Conservation (phyloP, 352 stramenopile species). For the Blastocystis sp. region DNA sequence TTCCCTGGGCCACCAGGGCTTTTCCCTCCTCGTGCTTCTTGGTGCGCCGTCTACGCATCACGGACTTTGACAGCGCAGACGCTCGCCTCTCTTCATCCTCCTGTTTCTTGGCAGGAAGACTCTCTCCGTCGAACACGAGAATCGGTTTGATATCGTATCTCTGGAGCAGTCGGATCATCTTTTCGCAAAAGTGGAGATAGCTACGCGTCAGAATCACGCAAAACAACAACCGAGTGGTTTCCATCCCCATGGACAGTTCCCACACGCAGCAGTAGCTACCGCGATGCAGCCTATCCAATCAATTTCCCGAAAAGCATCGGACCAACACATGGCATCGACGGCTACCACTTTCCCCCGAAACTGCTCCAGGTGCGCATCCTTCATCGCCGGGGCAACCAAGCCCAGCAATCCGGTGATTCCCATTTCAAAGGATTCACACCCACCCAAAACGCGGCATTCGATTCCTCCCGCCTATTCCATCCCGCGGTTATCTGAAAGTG, state of each 20-base stretch:
- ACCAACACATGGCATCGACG: constrained; percentile 69
- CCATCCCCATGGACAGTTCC: constrained; percentile 78
- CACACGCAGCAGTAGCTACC: constrained; percentile 82
- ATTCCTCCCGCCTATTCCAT: no score
- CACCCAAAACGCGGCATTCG: no score
- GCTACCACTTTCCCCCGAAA: constrained; percentile 71
- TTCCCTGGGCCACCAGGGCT: constrained; percentile 71
- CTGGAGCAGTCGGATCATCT: constrained; percentile 75
- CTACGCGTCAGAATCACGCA: constrained; percentile 81
- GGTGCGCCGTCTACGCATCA: not conserved
- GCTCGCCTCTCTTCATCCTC: constrained; percentile 60
- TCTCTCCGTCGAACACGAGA: constrained; percentile 86
- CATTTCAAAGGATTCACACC: constrained; percentile 71
- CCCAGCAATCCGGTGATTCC: constrained; percentile 77
- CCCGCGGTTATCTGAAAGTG: no score
- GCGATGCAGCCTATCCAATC: constrained; percentile 79
- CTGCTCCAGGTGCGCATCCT: constrained; percentile 79
- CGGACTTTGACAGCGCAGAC: not conserved
- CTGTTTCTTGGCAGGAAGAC: constrained; percentile 81
- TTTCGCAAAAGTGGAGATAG: constrained; percentile 69
- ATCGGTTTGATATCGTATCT: constrained; percentile 80
- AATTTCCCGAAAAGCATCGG: not conserved
- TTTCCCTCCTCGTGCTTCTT: constrained; percentile 65
- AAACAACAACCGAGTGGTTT: constrained; percentile 75
- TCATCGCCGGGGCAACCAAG: constrained; percentile 77